A percentile compares a stretch with the other conserved stretches of the same genome.
Conservation (phyloP, 73 alveolate species). For the Paramecium sexaurelia region DNA sequence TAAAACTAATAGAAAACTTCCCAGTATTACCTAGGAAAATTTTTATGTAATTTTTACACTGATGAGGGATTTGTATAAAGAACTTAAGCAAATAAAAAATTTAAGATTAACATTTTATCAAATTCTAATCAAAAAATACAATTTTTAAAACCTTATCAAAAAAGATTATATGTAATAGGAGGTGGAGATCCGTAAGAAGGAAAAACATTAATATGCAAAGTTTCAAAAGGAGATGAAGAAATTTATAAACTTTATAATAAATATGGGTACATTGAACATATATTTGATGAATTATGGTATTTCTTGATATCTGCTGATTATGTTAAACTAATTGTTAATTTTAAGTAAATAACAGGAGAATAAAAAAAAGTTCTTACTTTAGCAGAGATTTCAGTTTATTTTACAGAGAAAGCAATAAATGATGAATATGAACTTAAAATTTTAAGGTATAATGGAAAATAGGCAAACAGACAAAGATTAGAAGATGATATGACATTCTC, state of each 20-base stretch:
- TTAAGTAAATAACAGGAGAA: neutral
- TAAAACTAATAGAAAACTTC: neutral
- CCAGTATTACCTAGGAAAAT: neutral
- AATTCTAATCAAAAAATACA: neutral
- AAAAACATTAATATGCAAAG: neutral
- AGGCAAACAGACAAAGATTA: too few species aligned
- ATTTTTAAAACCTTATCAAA: neutral
- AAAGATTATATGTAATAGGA: neutral
- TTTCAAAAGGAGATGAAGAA: neutral
- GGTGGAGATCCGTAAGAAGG: neutral
- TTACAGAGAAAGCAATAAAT: neutral
- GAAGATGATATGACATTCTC: too few species aligned
- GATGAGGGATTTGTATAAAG: neutral
- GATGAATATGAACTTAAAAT: constrained; percentile 48
- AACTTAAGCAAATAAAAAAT: neutral
- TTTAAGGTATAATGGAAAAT: neutral
- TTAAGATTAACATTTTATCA: neutral
- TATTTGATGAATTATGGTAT: neutral
- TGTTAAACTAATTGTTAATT: neutral
- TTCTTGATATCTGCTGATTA: neutral
- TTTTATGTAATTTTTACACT: neutral
- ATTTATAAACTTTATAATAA: neutral
- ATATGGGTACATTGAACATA: neutral
- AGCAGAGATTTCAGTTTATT: neutral
- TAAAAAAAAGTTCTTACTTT: neutral